Conservation (phyloP, 768 basidiomycete species). For the Psilocybe sp. region DNA sequence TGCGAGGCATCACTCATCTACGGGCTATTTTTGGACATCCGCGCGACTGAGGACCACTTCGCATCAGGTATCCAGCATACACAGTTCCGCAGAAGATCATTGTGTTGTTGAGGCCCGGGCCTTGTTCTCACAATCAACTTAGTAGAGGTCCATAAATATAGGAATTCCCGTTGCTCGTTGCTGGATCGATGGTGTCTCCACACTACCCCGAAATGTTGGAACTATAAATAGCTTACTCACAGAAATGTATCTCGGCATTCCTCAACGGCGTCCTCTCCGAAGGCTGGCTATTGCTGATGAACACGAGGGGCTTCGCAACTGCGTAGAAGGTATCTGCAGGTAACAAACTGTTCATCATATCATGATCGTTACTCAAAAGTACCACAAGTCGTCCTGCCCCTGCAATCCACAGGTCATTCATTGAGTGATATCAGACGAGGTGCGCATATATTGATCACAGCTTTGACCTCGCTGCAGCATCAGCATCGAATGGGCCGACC, state of each 20-base stretch:
- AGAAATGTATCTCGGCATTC: too few relatives aligned
- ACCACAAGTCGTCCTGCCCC: not conserved
- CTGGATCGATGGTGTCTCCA: not conserved
- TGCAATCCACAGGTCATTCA: not conserved
- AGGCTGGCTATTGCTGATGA: too few relatives aligned
- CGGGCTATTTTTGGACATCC: too few relatives aligned
- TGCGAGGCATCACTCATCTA: too few relatives aligned
- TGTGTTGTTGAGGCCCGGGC: not conserved
- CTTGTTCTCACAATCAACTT: not conserved
- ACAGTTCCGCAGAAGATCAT: too few relatives aligned
- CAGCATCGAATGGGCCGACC: constrained; percentile 37
- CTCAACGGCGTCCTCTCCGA: too few relatives aligned
- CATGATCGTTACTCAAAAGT: too few relatives aligned
- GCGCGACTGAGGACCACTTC: too few relatives aligned
- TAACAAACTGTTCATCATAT: too few relatives aligned
- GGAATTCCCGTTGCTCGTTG: constrained; percentile 1
- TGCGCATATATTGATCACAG: constrained; percentile 25
- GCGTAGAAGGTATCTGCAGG: too few relatives aligned
- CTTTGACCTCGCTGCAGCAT: constrained; percentile 48
- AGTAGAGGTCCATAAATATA: not conserved
- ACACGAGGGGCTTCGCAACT: too few relatives aligned
- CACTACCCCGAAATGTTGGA: not conserved
- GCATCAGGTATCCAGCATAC: too few relatives aligned
- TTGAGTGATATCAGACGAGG: not conserved
- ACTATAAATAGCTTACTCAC: not conserved